phyloP scores from a whole-genome alignment of 768 basidiomycete genomes.

The Crucibulum laeve region DNA sequence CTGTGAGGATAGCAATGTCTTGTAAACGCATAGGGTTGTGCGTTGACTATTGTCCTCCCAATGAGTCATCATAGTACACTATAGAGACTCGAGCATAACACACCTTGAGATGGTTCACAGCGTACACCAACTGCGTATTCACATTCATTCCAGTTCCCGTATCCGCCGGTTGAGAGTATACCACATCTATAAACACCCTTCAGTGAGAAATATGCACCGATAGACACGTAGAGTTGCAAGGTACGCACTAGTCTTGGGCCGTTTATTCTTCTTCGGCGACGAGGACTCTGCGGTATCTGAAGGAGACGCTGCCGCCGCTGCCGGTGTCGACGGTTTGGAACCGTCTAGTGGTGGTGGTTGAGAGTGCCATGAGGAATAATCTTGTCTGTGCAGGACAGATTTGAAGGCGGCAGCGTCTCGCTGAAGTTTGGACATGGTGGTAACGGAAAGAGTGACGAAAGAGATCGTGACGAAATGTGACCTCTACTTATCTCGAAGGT shows the following conservation, averaged over 20 bases:
- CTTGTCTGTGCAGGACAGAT: constrained; percentile 55
- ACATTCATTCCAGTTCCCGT: constrained; percentile 77
- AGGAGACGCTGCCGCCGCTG: constrained; percentile 17
- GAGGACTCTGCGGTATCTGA: constrained; percentile 22
- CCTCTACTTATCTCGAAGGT: no score
- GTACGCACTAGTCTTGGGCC: constrained; percentile 61
- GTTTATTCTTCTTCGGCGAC: constrained; percentile 52
- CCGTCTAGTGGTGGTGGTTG: constrained; percentile 38
- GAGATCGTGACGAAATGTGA: no score
- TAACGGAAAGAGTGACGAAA: no score
- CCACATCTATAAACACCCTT: constrained; percentile 48
- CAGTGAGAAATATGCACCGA: constrained; percentile 7
- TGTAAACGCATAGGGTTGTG: constrained; percentile 82
- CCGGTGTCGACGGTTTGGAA: constrained; percentile 14
- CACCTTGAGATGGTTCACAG: constrained; percentile 79
- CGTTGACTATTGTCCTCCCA: constrained; percentile 38
- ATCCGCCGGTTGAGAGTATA: constrained; percentile 86
- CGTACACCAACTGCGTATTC: constrained; percentile 85
- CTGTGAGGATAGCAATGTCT: constrained; percentile 80
- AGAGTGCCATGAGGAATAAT: constrained; percentile 75
- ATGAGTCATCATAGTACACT: constrained; percentile 2
- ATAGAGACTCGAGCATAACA: constrained; percentile 8
- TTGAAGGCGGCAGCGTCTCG: constrained; percentile 73
- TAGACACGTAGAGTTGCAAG: constrained; percentile 7
- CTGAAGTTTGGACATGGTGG: constrained; percentile 62